Percentiles rank a stretch among this genome's conserved stretches.
Conservation (phyloP, 2,329 filamentous ascomycete species). For the Stachybotrys chartarum region DNA sequence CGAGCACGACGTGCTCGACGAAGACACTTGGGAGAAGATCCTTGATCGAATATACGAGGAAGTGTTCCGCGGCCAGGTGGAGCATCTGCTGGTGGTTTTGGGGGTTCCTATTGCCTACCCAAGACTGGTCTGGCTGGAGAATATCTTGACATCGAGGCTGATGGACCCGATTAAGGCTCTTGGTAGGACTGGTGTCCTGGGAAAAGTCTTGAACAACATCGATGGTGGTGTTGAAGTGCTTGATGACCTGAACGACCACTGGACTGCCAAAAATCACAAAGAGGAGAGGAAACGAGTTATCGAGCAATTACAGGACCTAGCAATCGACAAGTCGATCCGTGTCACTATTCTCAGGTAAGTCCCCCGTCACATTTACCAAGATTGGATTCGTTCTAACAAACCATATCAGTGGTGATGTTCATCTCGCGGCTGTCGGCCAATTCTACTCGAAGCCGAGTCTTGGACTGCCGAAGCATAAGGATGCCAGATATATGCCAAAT, state of each 20-base stretch:
- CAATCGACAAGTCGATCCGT: constrained; percentile 84
- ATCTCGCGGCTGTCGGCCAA: constrained; percentile 84
- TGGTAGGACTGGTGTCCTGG: constrained; percentile 73
- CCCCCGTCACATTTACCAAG: neutral
- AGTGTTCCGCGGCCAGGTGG: constrained; percentile 74
- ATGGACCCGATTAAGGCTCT: constrained; percentile 89
- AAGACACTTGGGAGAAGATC: constrained; percentile 77
- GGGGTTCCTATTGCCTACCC: constrained; percentile 82
- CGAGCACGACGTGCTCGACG: constrained; percentile 70
- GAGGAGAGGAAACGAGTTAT: constrained; percentile 79
- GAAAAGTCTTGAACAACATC: constrained; percentile 77
- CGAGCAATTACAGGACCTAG: constrained; percentile 86
- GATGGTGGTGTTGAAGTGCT: constrained; percentile 88
- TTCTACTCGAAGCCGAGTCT: constrained; percentile 91
- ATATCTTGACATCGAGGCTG: constrained; percentile 70
- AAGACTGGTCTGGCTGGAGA: constrained; percentile 63
- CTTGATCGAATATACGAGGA: constrained; percentile 82
- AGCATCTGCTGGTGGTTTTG: constrained; percentile 82
- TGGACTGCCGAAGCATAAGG: constrained; percentile 72
- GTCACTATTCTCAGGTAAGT: constrained; percentile 74
- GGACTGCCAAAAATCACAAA: constrained; percentile 95
- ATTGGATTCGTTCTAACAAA: neutral
- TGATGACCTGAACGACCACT: constrained; percentile 92
- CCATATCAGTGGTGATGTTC: constrained; percentile 70
- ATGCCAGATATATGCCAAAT: constrained; percentile 96